A percentile compares a stretch with the other conserved stretches of the same genome.
These are phyloP conservation scores for Nicotiana benthamiana DNA, from an alignment of 257 asterid genomes.

Conservation along the genomic window DNA sequence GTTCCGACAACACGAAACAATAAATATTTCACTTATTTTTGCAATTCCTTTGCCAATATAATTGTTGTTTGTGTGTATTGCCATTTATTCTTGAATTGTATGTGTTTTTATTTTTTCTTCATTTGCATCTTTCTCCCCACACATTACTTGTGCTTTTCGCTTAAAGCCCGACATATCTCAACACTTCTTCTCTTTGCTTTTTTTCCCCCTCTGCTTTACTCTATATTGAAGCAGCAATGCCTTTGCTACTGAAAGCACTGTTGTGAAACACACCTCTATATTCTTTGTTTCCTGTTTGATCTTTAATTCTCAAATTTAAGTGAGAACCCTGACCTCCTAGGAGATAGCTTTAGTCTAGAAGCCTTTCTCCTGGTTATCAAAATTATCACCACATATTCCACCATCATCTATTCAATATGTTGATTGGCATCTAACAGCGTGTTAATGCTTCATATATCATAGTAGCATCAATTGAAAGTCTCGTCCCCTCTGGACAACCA, in stretches of 20 bases:
- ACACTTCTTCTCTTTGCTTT: not conserved
- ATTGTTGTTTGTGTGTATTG: not conserved
- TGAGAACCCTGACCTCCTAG: not conserved
- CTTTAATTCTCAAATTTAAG: not conserved
- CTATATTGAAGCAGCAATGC: conserved; percentile 1
- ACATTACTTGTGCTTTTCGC: not conserved
- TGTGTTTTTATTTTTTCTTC: not conserved
- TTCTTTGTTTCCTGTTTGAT: not conserved
- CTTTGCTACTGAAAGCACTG: not conserved
- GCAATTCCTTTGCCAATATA: not conserved
- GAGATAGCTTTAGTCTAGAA: not conserved
- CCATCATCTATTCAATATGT: not conserved
- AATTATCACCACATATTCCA: not conserved
- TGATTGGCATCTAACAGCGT: not conserved
- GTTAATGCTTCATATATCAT: not conserved
- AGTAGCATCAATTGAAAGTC: not conserved
- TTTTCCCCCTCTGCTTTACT: not conserved
- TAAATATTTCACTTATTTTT: not conserved
- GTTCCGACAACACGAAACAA: not conserved
- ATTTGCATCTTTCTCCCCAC: not conserved
- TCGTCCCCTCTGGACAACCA: not conserved
- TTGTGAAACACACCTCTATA: not conserved
- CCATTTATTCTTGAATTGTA: not conserved
- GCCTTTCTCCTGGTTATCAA: not conserved
- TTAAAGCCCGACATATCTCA: not conserved